Percentiles rank a stretch among this genome's conserved stretches.
phyloP scores from a whole-genome alignment of 495 filamentous ascomycete species.

The Penicillium pancosmium region DNA sequence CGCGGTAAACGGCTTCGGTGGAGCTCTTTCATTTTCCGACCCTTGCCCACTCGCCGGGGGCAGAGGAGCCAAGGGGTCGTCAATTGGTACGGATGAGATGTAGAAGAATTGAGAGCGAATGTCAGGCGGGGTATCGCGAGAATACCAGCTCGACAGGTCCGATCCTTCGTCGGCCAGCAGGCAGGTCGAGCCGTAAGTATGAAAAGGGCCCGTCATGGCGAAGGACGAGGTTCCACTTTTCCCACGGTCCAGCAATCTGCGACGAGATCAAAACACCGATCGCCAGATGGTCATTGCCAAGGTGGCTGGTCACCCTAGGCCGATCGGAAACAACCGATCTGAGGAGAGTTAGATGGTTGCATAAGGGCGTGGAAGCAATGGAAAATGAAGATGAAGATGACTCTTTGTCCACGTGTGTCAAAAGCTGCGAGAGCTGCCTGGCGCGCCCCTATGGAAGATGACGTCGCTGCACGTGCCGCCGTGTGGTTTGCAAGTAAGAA shows the following conservation, averaged over 20 bases:
- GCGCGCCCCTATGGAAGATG: constrained; percentile 32
- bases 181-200: constrained; percentile 60
- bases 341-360: background rate
- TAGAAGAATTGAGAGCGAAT: constrained; percentile 80
- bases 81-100: constrained; percentile 72
- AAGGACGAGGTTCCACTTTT: constrained; percentile 18
- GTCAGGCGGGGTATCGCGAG: constrained; percentile 40
- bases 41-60: constrained; percentile 57
- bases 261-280: constrained; percentile 20
- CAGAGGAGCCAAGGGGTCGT: constrained; percentile 76
- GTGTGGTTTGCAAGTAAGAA: background rate
- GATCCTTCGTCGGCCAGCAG: constrained; percentile 45
- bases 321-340: constrained; percentile 13
- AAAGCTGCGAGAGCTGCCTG: constrained; percentile 12
- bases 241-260: constrained; percentile 1
- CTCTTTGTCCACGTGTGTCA: no score
- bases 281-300: constrained; percentile 26
- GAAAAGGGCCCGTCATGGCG: constrained; percentile 50
- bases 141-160: constrained; percentile 36
- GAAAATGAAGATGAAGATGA: no score
- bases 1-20: constrained; percentile 75
- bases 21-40: constrained; percentile 50
- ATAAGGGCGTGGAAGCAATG: constrained; percentile 1
- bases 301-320: constrained; percentile 9
- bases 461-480: constrained; percentile 47